Percentiles rank a stretch among this genome's conserved stretches.
Conservation (phyloP, 2,329 filamentous ascomycete species). For the Dothideomycetes sp. region DNA sequence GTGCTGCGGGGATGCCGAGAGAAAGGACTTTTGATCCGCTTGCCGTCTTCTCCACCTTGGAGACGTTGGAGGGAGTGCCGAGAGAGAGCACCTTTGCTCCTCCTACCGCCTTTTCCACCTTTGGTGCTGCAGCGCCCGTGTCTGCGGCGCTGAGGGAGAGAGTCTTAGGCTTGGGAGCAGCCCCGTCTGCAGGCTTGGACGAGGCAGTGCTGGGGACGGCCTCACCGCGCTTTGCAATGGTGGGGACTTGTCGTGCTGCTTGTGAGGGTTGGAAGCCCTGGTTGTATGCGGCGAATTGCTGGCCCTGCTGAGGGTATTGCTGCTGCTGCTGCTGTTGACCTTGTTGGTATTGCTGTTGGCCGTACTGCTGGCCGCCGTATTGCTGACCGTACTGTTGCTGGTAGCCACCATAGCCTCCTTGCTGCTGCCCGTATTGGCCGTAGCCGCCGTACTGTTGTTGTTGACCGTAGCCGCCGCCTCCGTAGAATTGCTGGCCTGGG, state of each 20-base stretch:
- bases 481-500: constrained; percentile 25
- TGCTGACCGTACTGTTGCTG: constrained; percentile 19
- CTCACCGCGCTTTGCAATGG: constrained; percentile 52
- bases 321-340: constrained; percentile 19
- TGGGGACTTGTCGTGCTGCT: constrained; percentile 42
- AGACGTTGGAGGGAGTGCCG: constrained; percentile 29
- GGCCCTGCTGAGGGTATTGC: constrained; percentile 31
- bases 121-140: constrained; percentile 40
- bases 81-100: constrained; percentile 67
- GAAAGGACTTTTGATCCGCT: constrained; percentile 59
- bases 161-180: constrained; percentile 47
- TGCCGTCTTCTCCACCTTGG: constrained; percentile 42
- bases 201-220: constrained; percentile 39
- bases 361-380: constrained; percentile 24
- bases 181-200: constrained; percentile 35
- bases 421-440: constrained; percentile 14
- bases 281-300: constrained; percentile 26
- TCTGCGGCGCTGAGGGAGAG: constrained; percentile 42
- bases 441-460: constrained; percentile 25
- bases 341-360: constrained; percentile 15
- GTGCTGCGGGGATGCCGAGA: constrained; percentile 36
- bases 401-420: constrained; percentile 13
- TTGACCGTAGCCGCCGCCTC: constrained; percentile 15
- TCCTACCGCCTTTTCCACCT: constrained; percentile 40
- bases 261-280: constrained; percentile 18